Conservation (phyloP, 169 alveolate species). For the Plasmodium relictum region DNA sequence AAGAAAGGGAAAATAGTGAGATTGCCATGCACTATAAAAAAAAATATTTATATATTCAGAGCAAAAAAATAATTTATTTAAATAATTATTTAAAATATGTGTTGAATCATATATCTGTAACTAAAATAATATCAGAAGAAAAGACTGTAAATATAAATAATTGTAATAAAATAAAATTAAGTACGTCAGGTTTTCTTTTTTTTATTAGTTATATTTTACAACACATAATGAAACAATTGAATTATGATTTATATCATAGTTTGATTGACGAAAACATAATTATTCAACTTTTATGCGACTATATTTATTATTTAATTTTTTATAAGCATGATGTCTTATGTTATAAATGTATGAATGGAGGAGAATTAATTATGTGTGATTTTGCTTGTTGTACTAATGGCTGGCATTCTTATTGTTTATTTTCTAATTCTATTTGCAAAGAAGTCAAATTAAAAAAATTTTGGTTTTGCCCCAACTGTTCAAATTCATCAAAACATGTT, state of each 20-base stretch:
- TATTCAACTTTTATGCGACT: slow-evolving; percentile 68
- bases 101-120: slow-evolving; percentile 29
- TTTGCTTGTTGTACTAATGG: slow-evolving; percentile 74
- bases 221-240: slow-evolving; percentile 45
- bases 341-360: slow-evolving; percentile 82
- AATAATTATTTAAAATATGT: slow-evolving; percentile 60
- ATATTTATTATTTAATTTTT: slow-evolving; percentile 45
- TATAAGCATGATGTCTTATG: slow-evolving; percentile 80
- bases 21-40: slow-evolving; percentile 36
- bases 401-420: slow-evolving; percentile 85
- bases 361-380: slow-evolving; percentile 85
- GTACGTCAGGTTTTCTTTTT: slow-evolving; percentile 45
- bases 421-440: slow-evolving; percentile 27
- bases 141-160: slow-evolving; percentile 14
- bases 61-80: slow-evolving; percentile 26
- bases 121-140: slow-evolving; percentile 41
- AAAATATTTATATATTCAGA: slow-evolving; percentile 41
- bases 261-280: slow-evolving; percentile 20
- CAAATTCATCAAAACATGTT: slow-evolving; percentile 32
- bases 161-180: slow-evolving; percentile 44
- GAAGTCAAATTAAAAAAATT: slow-evolving; percentile 9
- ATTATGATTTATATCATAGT: slow-evolving; percentile 36
- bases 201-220: slow-evolving; percentile 46
- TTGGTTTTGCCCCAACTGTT: slow-evolving; percentile 81
- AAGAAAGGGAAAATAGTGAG: slow-evolving; percentile 14